Conservation (phyloP, 1,284 basidiomycete species). For the Neotropicomus parvogracilis region DNA sequence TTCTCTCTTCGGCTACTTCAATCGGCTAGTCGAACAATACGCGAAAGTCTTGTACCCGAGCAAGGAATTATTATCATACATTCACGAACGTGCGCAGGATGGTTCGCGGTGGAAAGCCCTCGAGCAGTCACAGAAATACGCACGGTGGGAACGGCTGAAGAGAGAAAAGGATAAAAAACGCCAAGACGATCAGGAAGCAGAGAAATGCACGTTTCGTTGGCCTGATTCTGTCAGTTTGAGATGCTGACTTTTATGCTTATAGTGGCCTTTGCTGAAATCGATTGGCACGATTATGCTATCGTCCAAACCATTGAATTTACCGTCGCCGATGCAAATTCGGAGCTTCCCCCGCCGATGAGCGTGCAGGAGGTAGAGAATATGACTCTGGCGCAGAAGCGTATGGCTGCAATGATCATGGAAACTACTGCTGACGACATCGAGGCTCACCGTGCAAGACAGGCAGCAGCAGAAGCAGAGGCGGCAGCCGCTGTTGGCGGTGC, state of each 20-base stretch:
- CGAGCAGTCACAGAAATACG: slow-evolving; percentile 73
- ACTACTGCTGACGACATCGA: slow-evolving; percentile 82
- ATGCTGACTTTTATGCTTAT: slow-evolving; percentile 14
- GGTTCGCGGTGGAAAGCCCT: slow-evolving; percentile 74
- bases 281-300: slow-evolving; percentile 99
- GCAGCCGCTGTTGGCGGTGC: slow-evolving; percentile 64
- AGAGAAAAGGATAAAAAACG: slow-evolving; percentile 83
- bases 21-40: slow-evolving; percentile 96
- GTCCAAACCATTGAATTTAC: slow-evolving; percentile 99
- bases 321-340: slow-evolving; percentile 83
- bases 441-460: slow-evolving; percentile 72
- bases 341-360: slow-evolving; percentile 93
- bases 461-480: slow-evolving; percentile 75
- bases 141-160: slow-evolving; percentile 85
- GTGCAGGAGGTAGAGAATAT: slow-evolving; percentile 94
- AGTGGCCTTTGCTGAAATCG: slow-evolving; percentile 95
- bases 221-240: slow-evolving; percentile 6
- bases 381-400: slow-evolving; percentile 95
- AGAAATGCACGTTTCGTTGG: slow-evolving; percentile 56
- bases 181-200: slow-evolving; percentile 87
- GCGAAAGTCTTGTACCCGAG: slow-evolving; percentile 85
- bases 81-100: slow-evolving; percentile 62
- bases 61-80: slow-evolving; percentile 66
- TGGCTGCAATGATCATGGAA: slow-evolving; percentile 99
- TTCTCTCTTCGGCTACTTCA: slow-evolving; percentile 95